phyloP scores from a whole-genome alignment of 495 filamentous ascomycete genomes.

The Aspergillus asperescens region DNA sequence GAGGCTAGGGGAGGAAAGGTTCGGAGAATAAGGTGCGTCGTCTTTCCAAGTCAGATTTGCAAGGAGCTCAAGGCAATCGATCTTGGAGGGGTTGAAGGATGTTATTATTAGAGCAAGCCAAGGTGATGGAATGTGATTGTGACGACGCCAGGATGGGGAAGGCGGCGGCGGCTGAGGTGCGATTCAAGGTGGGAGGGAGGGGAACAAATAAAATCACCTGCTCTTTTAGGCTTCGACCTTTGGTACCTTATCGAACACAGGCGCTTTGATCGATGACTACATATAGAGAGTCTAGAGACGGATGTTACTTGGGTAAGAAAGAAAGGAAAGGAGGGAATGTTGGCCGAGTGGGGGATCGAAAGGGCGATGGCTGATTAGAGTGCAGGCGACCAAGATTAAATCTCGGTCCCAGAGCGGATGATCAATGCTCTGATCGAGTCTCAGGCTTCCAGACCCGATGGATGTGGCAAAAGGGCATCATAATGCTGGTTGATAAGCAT shows the following conservation, averaged over 20 bases:
- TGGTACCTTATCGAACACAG: too few species aligned
- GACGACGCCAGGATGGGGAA: slow-evolving; percentile 13
- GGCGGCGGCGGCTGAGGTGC: slow-evolving; percentile 14
- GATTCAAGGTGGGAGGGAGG: slow-evolving; percentile 9
- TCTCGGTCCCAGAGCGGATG: slow-evolving; percentile 1
- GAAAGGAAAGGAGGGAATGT: neutral
- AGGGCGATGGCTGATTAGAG: neutral
- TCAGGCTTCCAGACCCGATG: too few species aligned
- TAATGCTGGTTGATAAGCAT: neutral
- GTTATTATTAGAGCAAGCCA: slow-evolving; percentile 12
- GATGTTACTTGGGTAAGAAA: neutral
- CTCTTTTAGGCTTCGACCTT: neutral
- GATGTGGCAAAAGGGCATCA: neutral
- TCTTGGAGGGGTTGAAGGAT: slow-evolving; percentile 7
- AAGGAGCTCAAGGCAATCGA: slow-evolving; percentile 5
- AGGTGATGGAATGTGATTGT: slow-evolving; percentile 15
- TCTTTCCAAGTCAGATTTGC: neutral
- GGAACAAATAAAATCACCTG: slow-evolving; percentile 1
- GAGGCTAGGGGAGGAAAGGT: slow-evolving; percentile 3
- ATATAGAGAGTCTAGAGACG: too few species aligned
- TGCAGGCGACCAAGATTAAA: slow-evolving; percentile 2
- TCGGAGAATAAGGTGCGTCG: slow-evolving; percentile 1
- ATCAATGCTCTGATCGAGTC: neutral
- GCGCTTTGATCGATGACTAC: neutral
- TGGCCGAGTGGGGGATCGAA: slow-evolving; percentile 7